Base-by-base conservation (phyloP, 2,329 filamentous ascomycete species). In the Penicillium paneum region DNA sequence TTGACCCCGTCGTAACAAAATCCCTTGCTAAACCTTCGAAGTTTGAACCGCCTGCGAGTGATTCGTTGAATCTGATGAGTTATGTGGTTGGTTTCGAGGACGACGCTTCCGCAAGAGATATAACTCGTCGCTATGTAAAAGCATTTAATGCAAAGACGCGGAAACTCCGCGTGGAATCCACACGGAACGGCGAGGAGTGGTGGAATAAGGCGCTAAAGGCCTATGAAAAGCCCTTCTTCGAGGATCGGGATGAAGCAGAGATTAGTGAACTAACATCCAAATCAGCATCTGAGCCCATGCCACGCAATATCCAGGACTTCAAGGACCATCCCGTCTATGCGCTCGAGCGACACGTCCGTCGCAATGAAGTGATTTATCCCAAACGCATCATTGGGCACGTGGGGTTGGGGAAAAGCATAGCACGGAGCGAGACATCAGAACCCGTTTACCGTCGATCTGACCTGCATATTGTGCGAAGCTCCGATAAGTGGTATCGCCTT, bases 91-190 rank as follows among this genome's bases (percentile, higher is more conserved):
- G 87, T 0, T 96, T 96, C 60, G 89, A 95, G 60, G 84, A 86
- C 12, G 89, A 96, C 61, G 88, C 86, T 3, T 84, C 83, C 13
- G 91, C 85, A 0, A 85, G 83, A 65, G 94, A 99, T 66, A 90
- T 99, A 0, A 99, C 94, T 0, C 82, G 85, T 52, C 84, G 94
- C 15, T 99, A 99, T 68, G 82, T 86, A 1, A 95, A 94, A 71
- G 87, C 88, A 0, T 97, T 88, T 74, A 94, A 91, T 63, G 89
- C 92, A 21, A 97, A 97, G 73, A 96, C 92, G 1, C 83, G 90
- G 21, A 91, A 86, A 60, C 74, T 83, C 55, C 85, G 94, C n/a
- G 81, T 99, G 1, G 94, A 97, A 61, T 76, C 73, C 32, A 85
- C 81, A 1, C 76, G 78, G 42, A 73, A 77, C 39, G 85, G 85